phyloP scores from a whole-genome alignment of 2,329 filamentous ascomycete species.

The Cytospora paraplurivora region DNA sequence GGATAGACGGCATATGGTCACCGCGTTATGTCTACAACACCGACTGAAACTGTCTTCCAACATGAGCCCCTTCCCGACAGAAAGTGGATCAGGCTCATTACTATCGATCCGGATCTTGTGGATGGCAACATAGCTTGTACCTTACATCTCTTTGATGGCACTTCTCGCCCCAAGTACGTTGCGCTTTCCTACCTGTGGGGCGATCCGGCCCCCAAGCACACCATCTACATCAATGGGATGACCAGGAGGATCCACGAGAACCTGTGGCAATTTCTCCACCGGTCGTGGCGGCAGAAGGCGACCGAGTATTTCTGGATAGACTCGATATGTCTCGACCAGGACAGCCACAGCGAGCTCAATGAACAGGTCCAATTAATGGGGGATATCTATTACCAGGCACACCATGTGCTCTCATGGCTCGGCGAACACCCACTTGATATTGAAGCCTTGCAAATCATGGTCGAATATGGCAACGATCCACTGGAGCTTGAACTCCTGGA shows the following conservation, averaged over 20 bases:
- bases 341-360: slow-evolving; percentile 11
- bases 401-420: slow-evolving; percentile 16
- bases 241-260: slow-evolving; percentile 8
- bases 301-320: slow-evolving; percentile 14
- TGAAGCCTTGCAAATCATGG: slow-evolving; percentile 8
- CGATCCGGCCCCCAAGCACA: slow-evolving; percentile 9
- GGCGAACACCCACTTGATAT: slow-evolving; percentile 5
- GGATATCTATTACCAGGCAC: slow-evolving; percentile 10
- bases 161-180: slow-evolving; percentile 2
- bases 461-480: background rate
- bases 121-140: slow-evolving; percentile 7
- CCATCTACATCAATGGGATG: slow-evolving; percentile 11
- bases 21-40: background rate
- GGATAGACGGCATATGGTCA: background rate
- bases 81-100: slow-evolving; percentile 15
- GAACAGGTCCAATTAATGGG: slow-evolving; percentile 12
- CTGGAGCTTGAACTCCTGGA: too few relatives aligned
- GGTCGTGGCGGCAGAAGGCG: slow-evolving; percentile 6
- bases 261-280: slow-evolving; percentile 12
- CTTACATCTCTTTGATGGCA: slow-evolving; percentile 1
- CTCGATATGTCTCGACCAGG: slow-evolving; percentile 17
- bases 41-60: background rate
- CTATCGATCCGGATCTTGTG: background rate
- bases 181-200: slow-evolving; percentile 20
- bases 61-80: slow-evolving; percentile 7